Base-by-base conservation (phyloP, 352 stramenopile species). In the Phytophthora melonis region DNA sequence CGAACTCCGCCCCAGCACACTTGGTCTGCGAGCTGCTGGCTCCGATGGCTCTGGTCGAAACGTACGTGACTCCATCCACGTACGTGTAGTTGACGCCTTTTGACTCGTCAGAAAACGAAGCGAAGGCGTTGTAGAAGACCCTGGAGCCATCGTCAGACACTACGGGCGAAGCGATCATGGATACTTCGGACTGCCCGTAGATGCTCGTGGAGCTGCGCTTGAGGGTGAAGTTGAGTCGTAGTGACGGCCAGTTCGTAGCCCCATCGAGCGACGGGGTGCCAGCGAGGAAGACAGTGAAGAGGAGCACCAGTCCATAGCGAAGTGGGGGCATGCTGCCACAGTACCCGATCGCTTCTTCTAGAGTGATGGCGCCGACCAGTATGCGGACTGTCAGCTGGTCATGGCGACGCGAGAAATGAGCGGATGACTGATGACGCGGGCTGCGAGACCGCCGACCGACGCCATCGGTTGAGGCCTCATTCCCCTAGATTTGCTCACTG, bases 41-140 rank as follows among this genome's bases (percentile, higher is more conserved):
- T 8, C 18, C 11, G 3, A n/a, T 25, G n/a, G 0, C n/a, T 53
- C 45, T 13, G 19, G 45, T 53, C 7, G 19, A 27, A 27, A 25
- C 9, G 63, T 81, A 83, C 7, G 77, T 66, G 52, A 78, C 55
- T 36, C 72, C 63, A 52, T 81, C 39, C 32, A 81, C 64, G 10
- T 79, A 45, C 47, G 72, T 60, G 54, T 77, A 81, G 9, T 55
- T 77, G 55, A 75, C 59, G 25, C 57, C 56, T 0, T 63, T 74
- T 25, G 59, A 54, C 34, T 59, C 63, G 43, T 74, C 66, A 19
- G 67, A 57, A 52, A 77, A 72, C 1, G 58, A 52, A 21, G 72
- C 57, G 54, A 72, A 74, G 13, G 63, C 72, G 63, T 82, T 58
- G 59, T 78, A 86, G 36, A 77, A 41, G n/a, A 86, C 68, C n/a